phyloP scores from a whole-genome alignment of 352 stramenopile genomes.

The Phytophthora sp. region DNA sequence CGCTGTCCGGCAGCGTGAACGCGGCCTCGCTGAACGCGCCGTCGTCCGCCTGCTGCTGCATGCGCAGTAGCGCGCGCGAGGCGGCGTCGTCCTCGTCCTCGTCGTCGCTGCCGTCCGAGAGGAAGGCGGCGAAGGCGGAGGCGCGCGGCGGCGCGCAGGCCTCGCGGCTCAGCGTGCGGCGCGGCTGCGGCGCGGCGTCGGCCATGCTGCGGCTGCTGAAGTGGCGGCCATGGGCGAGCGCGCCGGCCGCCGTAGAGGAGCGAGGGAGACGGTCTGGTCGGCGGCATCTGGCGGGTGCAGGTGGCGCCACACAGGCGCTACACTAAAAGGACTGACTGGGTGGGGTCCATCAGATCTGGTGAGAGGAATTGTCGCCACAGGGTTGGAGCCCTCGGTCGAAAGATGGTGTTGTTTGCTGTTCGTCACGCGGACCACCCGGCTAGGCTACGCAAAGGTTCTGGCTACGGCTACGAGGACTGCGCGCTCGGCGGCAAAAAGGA shows the following conservation, averaged over 20 bases:
- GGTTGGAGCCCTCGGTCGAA: conserved; percentile 50
- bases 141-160: conserved; percentile 4
- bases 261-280: conserved; percentile 1
- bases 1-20: background rate
- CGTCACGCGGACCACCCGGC: conserved; percentile 31
- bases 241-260: too few species aligned
- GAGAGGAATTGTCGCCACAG: conserved; percentile 43
- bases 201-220: conserved; percentile 12
- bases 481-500: too few species aligned
- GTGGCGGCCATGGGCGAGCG: too few species aligned
- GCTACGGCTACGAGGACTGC: too few species aligned
- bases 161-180: conserved; percentile 19
- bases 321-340: background rate
- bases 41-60: conserved; percentile 63
- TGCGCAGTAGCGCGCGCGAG: conserved; percentile 32
- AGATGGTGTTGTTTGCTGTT: conserved; percentile 50
- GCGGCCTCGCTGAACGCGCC: conserved; percentile 21
- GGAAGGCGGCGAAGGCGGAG: conserved; percentile 44
- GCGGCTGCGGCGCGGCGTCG: conserved; percentile 16
- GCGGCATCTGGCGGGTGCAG: conserved; percentile 13
- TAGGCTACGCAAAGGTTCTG: too few species aligned
- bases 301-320: background rate
- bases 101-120: conserved; percentile 42
- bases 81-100: conserved; percentile 39
- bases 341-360: conserved; percentile 49